A percentile compares a stretch with the other conserved stretches of the same genome.
Conservation (phyloP, 345 rosid genomes). For the Aquilaria yunnanensis region DNA sequence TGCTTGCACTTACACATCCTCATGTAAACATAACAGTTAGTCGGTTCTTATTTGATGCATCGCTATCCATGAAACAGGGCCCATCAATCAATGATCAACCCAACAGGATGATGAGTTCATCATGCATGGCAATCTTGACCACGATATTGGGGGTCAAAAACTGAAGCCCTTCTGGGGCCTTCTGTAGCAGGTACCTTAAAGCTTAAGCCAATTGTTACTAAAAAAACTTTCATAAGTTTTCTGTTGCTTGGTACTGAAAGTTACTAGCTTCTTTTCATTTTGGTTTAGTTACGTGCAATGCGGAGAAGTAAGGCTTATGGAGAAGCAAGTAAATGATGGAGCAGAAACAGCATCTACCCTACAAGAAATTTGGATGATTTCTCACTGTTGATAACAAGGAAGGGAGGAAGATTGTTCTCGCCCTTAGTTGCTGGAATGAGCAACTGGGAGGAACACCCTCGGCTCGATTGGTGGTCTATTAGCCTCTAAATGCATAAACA, state of each 20-base stretch:
- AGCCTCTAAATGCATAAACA: constrained; percentile 50
- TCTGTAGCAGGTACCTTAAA: constrained; percentile 42
- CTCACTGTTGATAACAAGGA: constrained; percentile 64
- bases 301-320: constrained; percentile 50
- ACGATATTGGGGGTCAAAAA: constrained; percentile 33
- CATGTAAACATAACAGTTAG: constrained; percentile 49
- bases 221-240: neutral
- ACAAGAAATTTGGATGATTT: constrained; percentile 44
- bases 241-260: neutral
- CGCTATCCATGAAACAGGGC: neutral
- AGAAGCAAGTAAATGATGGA: constrained; percentile 43
- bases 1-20: constrained; percentile 27
- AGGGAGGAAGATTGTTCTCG: constrained; percentile 35
- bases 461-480: constrained; percentile 64
- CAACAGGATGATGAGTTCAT: constrained; percentile 26
- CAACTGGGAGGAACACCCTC: constrained; percentile 91
- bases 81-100: constrained; percentile 3
- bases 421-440: constrained; percentile 55
- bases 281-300: constrained; percentile 42
- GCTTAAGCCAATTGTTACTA: neutral
- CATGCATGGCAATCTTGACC: constrained; percentile 27
- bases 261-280: neutral
- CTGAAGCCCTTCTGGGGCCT: constrained; percentile 46
- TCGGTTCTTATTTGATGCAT: constrained; percentile 30
- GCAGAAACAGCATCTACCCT: constrained; percentile 36